Conservation (phyloP, 331 rosid genomes). For the Phaseolus coccineus region DNA sequence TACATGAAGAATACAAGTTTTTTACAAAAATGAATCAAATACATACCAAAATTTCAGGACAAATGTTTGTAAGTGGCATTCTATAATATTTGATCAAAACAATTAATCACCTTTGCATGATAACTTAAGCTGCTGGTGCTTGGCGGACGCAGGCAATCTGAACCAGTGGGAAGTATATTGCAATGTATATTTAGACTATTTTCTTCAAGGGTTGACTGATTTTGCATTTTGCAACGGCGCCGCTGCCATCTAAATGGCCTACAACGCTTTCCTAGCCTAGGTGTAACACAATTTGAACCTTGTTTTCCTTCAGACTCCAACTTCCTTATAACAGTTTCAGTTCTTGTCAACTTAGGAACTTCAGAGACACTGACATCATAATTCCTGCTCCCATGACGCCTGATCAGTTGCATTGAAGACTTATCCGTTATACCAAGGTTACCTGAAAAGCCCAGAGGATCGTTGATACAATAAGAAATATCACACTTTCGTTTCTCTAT, state of each 20-base stretch:
- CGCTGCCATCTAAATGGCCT: constrained; percentile 88
- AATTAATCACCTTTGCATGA: constrained; percentile 54
- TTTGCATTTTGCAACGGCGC: constrained; percentile 54
- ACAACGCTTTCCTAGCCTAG: constrained; percentile 58
- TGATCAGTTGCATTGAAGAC: constrained; percentile 41
- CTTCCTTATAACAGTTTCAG: constrained; percentile 18
- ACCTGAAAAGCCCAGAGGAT: constrained; percentile 41
- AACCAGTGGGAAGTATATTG: constrained; percentile 26
- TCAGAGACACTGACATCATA: constrained; percentile 42
- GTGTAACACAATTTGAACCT: constrained; percentile 41
- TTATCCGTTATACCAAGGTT: constrained; percentile 36
- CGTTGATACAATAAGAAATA: constrained; percentile 43
- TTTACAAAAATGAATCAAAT: constrained; percentile 9
- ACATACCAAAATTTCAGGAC: constrained; percentile 16
- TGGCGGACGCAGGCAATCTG: constrained; percentile 42
- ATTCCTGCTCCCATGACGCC: constrained; percentile 39
- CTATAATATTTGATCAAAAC: constrained; percentile 37
- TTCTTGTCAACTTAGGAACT: constrained; percentile 39
- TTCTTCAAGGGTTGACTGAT: constrained; percentile 50
- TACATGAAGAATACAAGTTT: constrained; percentile 17
- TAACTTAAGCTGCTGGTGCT: constrained; percentile 36
- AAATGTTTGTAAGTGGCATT: constrained; percentile 22
- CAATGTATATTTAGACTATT: constrained; percentile 28
- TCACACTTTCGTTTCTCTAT: constrained; percentile 44
- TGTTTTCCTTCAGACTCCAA: constrained; percentile 45